Evolutionary conservation across 768 basidiomycete species (phyloP).

Genomic region (Podaxis sp.): DNA sequence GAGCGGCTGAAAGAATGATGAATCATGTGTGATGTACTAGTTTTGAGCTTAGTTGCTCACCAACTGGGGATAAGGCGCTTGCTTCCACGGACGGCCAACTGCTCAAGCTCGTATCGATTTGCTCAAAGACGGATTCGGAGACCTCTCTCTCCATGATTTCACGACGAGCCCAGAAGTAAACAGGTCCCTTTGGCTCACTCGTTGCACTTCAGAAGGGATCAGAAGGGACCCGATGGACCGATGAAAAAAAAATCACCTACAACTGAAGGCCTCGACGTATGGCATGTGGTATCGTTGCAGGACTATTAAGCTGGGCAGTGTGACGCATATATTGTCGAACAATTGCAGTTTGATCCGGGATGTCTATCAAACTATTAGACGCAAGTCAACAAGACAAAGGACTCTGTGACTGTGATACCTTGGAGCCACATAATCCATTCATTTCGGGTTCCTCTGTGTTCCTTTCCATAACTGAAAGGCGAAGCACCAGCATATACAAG

Average conservation of each 20-base stretch:
- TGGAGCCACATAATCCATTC: conserved; percentile 76
- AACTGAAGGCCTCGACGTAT: conserved; percentile 62
- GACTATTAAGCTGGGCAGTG: conserved; percentile 54
- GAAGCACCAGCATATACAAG: conserved; percentile 72
- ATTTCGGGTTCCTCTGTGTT: conserved; percentile 59
- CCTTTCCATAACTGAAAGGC: conserved; percentile 51
- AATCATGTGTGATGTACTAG: too few species aligned
- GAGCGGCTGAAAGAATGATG: conserved; percentile 21
- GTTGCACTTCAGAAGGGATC: conserved; percentile 39
- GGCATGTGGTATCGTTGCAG: conserved; percentile 44
- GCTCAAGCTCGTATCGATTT: conserved; percentile 15
- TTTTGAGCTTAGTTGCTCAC: conserved; percentile 16
- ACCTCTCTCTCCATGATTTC: conserved; percentile 68
- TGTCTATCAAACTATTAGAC: conserved; percentile 34
- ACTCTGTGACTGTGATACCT: conserved; percentile 29
- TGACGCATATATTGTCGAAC: conserved; percentile 75
- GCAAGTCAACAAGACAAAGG: neutral
- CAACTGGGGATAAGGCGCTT: conserved; percentile 36
- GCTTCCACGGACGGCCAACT: conserved; percentile 52
- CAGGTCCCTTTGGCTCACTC: conserved; percentile 70
- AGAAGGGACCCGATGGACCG: neutral
- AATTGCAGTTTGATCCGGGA: conserved; percentile 67
- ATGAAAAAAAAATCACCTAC: conserved; percentile 27
- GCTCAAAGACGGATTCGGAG: conserved; percentile 29
- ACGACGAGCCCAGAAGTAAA: conserved; percentile 70